Conservation (phyloP, 495 filamentous ascomycete species). For the Daldinia vernicosa region DNA sequence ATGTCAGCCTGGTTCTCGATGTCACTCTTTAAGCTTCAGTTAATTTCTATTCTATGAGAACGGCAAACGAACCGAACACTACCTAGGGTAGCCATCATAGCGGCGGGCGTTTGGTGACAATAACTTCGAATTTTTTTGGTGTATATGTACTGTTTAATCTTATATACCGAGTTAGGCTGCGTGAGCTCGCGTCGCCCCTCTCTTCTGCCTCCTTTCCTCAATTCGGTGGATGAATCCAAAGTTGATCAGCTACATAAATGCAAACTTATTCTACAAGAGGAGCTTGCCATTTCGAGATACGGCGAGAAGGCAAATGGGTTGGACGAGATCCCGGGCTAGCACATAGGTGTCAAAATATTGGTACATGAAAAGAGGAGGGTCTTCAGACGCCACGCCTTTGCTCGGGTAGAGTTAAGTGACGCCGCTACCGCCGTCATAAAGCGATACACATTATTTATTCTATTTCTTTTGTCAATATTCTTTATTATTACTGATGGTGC, state of each 20-base stretch:
- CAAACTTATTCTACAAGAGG: slow-evolving; percentile 12
- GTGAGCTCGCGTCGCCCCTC: slow-evolving; percentile 30
- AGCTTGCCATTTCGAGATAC: slow-evolving; percentile 16
- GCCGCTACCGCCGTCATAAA: slow-evolving; percentile 5
- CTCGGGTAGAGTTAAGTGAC: slow-evolving; percentile 22
- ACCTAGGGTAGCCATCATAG: slow-evolving; percentile 54
- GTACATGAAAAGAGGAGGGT: slow-evolving; percentile 23
- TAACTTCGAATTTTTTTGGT: slow-evolving; percentile 48
- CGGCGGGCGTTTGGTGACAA: slow-evolving; percentile 60
- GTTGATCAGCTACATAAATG: slow-evolving; percentile 16
- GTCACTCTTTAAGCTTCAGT: slow-evolving; percentile 75
- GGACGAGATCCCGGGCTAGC: slow-evolving; percentile 8
- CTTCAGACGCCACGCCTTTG: slow-evolving; percentile 16
- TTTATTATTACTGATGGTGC: slow-evolving; percentile 19
- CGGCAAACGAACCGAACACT: slow-evolving; percentile 39
- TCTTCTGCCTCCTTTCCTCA: slow-evolving; percentile 15
- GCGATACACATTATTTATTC: slow-evolving; percentile 34
- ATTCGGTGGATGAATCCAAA: slow-evolving; percentile 25
- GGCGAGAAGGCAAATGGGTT: slow-evolving; percentile 15
- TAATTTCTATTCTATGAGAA: slow-evolving; percentile 48
- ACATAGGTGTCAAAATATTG: slow-evolving; percentile 25
- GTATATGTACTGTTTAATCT: slow-evolving; percentile 54
- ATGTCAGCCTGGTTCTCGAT: slow-evolving; percentile 98
- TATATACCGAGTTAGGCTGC: slow-evolving; percentile 47
- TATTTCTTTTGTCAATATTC: slow-evolving; percentile 34